A percentile compares a stretch with the other conserved stretches of the same genome.
phyloP scores from a whole-genome alignment of 768 basidiomycete genomes.

The Daedaleopsis sinensis region DNA sequence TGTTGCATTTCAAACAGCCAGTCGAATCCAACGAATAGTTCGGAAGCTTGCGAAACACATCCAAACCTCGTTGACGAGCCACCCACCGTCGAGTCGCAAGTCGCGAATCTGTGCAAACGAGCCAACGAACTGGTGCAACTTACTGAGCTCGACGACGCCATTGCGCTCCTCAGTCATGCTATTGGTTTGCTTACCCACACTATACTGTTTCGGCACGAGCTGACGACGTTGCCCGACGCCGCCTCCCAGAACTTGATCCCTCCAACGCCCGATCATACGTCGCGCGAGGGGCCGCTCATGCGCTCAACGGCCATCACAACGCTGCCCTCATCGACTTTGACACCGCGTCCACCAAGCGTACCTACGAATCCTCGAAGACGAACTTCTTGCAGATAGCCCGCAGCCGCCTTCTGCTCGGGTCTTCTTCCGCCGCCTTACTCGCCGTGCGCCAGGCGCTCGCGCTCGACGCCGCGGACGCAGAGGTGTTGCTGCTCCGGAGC shows the following conservation, averaged over 20 bases:
- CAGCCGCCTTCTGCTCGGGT: slow-evolving; percentile 10
- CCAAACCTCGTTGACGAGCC: too few species aligned
- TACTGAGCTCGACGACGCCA: neutral
- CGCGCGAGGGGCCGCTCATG: neutral
- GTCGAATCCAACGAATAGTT: too few species aligned
- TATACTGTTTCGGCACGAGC: too few species aligned
- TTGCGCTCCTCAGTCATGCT: neutral
- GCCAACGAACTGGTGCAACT: neutral
- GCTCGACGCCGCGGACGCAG: slow-evolving; percentile 3
- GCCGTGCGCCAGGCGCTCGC: slow-evolving; percentile 3
- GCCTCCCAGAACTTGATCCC: neutral
- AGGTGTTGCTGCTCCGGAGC: slow-evolving; percentile 1
- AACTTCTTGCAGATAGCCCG: neutral
- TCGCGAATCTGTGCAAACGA: neutral
- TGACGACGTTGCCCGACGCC: too few species aligned
- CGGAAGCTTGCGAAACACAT: too few species aligned
- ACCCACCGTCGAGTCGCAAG: neutral
- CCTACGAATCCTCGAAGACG: neutral
- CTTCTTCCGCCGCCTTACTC: neutral
- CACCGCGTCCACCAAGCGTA: neutral
- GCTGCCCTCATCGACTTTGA: slow-evolving; percentile 9
- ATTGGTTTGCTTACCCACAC: neutral
- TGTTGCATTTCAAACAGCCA: too few species aligned
- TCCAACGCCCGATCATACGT: neutral
- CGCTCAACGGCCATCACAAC: neutral